Percentiles rank a stretch among this genome's conserved stretches.
These are phyloP conservation scores for Delonix regia DNA, from an alignment of 306 rosid genomes.

Conservation along the genomic window DNA sequence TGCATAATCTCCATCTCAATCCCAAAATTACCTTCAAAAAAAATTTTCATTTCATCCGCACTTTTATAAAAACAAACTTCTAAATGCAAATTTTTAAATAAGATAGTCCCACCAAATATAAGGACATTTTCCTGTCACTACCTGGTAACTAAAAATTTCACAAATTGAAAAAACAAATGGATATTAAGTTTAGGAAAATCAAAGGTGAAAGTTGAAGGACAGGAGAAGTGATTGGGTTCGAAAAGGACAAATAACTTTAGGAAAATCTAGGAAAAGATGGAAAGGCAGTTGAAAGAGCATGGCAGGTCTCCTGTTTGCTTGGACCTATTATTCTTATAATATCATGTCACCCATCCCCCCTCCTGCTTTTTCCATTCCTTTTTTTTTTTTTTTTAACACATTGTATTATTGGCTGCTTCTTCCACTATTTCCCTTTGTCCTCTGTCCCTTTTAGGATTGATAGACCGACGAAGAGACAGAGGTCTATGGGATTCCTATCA, in stretches of 20 bases:
- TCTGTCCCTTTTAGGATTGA: background rate
- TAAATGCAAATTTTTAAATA: too few species aligned
- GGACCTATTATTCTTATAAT: slow-evolving; percentile 18
- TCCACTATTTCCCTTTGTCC: slow-evolving; percentile 25
- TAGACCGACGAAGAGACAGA: background rate
- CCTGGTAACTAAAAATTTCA: too few species aligned
- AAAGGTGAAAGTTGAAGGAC: slow-evolving; percentile 21
- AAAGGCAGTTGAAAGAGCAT: slow-evolving; percentile 7
- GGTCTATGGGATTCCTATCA: background rate
- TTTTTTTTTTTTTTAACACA: background rate
- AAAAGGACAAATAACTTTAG: slow-evolving; percentile 60
- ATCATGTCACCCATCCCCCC: background rate
- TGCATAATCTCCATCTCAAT: too few species aligned
- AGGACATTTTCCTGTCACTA: too few species aligned
- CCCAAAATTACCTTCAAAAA: too few species aligned
- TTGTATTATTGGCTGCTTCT: background rate
- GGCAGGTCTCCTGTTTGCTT: background rate
- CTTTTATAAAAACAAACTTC: too few species aligned
- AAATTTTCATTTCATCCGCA: too few species aligned
- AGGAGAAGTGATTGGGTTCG: slow-evolving; percentile 29
- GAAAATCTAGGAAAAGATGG: slow-evolving; percentile 41
- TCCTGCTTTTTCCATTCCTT: background rate
- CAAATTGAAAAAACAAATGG: too few species aligned
- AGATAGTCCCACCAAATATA: too few species aligned
- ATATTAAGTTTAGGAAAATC: too few species aligned